phyloP scores from a whole-genome alignment of 2,329 filamentous ascomycete species.

The Colletotrichum gloeosporioides region DNA sequence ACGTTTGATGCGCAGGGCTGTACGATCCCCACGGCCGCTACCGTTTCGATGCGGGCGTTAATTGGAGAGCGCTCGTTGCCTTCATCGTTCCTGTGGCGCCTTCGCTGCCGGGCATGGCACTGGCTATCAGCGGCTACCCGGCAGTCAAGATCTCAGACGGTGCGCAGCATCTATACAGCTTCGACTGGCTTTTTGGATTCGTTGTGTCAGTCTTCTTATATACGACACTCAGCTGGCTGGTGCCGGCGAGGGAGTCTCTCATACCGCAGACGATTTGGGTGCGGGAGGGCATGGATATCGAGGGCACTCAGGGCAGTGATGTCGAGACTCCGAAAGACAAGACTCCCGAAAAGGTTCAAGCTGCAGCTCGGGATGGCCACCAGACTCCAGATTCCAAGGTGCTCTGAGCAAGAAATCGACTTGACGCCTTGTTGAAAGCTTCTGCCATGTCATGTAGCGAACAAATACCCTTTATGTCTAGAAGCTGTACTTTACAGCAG shows the following conservation, averaged over 20 bases:
- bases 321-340: slow-evolving; percentile 5
- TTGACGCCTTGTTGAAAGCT: not conserved
- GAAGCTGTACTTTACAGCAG: not conserved
- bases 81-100: slow-evolving; percentile 63
- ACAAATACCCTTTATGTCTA: not conserved
- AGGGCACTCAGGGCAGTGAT: not conserved
- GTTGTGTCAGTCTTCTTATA: slow-evolving; percentile 13
- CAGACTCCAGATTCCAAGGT: not conserved
- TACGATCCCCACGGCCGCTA: slow-evolving; percentile 51
- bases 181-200: slow-evolving; percentile 24
- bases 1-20: slow-evolving; percentile 20
- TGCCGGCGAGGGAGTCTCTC: slow-evolving; percentile 19
- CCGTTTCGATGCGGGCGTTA: slow-evolving; percentile 46
- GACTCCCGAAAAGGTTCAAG: slow-evolving; percentile 1
- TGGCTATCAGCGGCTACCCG: slow-evolving; percentile 39
- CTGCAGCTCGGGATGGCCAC: not conserved
- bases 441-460: not conserved
- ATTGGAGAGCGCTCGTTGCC: slow-evolving; percentile 64
- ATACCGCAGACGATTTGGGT: slow-evolving; percentile 13
- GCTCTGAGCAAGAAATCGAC: not conserved
- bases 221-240: slow-evolving; percentile 8
- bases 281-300: not conserved
- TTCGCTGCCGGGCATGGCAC: slow-evolving; percentile 59
- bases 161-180: slow-evolving; percentile 18
- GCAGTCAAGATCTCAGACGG: slow-evolving; percentile 12